Evolutionary conservation across 495 filamentous ascomycete genomes (phyloP).

Genomic region (Penicillium maclennaniae): DNA sequence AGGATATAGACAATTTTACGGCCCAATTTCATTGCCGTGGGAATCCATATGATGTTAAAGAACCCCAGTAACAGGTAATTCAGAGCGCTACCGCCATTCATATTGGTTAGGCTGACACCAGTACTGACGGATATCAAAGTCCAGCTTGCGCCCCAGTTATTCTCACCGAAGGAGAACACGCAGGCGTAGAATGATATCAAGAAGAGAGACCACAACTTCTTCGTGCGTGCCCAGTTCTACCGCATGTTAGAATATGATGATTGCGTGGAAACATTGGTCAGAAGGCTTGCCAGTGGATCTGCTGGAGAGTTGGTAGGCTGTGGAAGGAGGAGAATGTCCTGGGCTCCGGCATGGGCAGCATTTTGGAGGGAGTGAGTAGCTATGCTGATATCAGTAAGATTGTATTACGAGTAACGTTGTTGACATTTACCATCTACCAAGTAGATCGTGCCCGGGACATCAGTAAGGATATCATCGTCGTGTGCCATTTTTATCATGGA

Average conservation of each 20-base stretch:
- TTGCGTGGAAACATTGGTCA: not conserved
- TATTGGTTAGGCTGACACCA: constrained; percentile 25
- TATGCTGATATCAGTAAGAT: constrained; percentile 2
- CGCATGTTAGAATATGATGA: not conserved
- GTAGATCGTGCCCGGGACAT: constrained; percentile 34
- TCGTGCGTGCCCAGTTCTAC: constrained; percentile 27
- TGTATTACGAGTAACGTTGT: not conserved
- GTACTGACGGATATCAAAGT: constrained; percentile 28
- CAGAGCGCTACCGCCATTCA: constrained; percentile 31
- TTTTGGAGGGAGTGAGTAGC: constrained; percentile 14
- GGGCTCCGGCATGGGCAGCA: constrained; percentile 18
- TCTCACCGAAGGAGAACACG: constrained; percentile 29
- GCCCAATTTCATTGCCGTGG: constrained; percentile 31
- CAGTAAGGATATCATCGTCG: constrained; percentile 16
- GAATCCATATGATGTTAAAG: constrained; percentile 36
- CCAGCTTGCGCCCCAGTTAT: constrained; percentile 31
- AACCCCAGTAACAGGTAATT: constrained; percentile 35
- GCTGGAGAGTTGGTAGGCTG: constrained; percentile 23
- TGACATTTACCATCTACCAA: constrained; percentile 22
- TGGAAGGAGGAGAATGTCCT: constrained; percentile 32
- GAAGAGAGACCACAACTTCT: constrained; percentile 28
- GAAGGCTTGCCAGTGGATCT: constrained; percentile 27
- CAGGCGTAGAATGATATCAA: constrained; percentile 28
- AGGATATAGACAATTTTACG: constrained; percentile 31
- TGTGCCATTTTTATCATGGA: constrained; percentile 14